phyloP scores from a whole-genome alignment of 345 rosid species.

The Reutealis trisperma region DNA sequence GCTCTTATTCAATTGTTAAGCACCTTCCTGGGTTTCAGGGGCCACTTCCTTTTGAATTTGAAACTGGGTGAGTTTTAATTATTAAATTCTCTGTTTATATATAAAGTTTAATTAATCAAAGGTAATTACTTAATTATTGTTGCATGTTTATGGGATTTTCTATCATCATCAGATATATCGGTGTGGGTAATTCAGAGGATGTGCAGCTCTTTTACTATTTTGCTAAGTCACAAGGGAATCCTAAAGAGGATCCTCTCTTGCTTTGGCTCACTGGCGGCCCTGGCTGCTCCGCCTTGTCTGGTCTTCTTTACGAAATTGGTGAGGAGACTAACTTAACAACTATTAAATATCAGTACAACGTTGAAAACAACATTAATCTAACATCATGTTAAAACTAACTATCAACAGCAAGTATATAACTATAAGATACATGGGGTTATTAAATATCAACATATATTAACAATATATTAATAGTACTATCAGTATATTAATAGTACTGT shows the following conservation, averaged over 20 bases:
- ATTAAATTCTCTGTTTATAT: no score
- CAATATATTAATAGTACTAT: no score
- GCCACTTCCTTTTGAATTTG: constrained; percentile 26
- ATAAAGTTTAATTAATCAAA: neutral
- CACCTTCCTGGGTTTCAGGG: constrained; percentile 31
- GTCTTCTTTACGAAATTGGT: constrained; percentile 26
- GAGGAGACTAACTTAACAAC: neutral
- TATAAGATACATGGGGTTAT: no score
- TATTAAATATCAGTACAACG: no score
- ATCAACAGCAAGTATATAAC: no score
- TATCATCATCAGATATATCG: constrained; percentile 19
- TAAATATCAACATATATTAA: no score
- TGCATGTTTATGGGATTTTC: neutral
- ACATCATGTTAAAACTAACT: no score
- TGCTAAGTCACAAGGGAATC: constrained; percentile 19
- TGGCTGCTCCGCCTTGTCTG: constrained; percentile 29
- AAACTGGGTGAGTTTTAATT: constrained; percentile 25
- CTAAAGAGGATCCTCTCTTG: constrained; percentile 24
- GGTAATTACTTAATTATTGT: neutral
- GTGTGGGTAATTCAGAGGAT: constrained; percentile 28
- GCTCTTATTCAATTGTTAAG: neutral
- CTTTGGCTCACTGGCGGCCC: constrained; percentile 35
- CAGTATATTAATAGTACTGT: no score
- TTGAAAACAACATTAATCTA: no score
- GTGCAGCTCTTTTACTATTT: constrained; percentile 35